Evolutionary conservation across 768 basidiomycete genomes (phyloP).

Genomic region (Dioszegia crocea): DNA sequence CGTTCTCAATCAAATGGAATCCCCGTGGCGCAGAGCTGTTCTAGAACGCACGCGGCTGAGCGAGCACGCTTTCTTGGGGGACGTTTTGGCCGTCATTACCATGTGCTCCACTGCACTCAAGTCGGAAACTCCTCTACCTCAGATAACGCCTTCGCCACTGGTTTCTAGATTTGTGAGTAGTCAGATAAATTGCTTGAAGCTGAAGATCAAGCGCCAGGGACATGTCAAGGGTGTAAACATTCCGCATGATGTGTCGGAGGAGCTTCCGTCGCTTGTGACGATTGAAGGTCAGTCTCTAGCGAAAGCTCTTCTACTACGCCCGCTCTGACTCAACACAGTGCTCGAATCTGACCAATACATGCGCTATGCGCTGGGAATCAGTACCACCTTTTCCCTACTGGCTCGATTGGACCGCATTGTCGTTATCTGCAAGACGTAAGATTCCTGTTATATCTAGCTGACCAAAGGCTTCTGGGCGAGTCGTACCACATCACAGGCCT

Average conservation of each 20-base stretch:
- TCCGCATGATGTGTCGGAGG: constrained; percentile 53
- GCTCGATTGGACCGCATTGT: constrained; percentile 70
- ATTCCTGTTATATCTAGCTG: neutral
- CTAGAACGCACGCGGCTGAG: constrained; percentile 68
- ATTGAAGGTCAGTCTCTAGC: constrained; percentile 54
- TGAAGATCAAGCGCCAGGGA: neutral
- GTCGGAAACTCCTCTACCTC: constrained; percentile 70
- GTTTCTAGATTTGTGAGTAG: constrained; percentile 9
- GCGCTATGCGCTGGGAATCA: constrained; percentile 54
- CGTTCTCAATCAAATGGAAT: constrained; percentile 66
- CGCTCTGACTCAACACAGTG: constrained; percentile 47
- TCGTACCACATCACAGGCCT: constrained; percentile 65
- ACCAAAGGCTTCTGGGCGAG: constrained; percentile 63
- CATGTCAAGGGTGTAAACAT: neutral
- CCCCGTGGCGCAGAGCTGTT: constrained; percentile 72
- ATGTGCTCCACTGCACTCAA: constrained; percentile 73
- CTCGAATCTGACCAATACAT: constrained; percentile 73
- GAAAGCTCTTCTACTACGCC: neutral
- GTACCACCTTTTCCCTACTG: constrained; percentile 54
- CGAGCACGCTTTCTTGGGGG: constrained; percentile 78
- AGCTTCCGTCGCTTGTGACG: constrained; percentile 66
- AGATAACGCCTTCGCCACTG: constrained; percentile 74
- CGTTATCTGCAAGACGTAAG: constrained; percentile 69
- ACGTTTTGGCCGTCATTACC: constrained; percentile 78
- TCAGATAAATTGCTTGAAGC: constrained; percentile 17